Percentiles rank a stretch among this genome's conserved stretches.
Conservation (phyloP, 1,284 basidiomycete species). For the Heliocybe sulcata region DNA sequence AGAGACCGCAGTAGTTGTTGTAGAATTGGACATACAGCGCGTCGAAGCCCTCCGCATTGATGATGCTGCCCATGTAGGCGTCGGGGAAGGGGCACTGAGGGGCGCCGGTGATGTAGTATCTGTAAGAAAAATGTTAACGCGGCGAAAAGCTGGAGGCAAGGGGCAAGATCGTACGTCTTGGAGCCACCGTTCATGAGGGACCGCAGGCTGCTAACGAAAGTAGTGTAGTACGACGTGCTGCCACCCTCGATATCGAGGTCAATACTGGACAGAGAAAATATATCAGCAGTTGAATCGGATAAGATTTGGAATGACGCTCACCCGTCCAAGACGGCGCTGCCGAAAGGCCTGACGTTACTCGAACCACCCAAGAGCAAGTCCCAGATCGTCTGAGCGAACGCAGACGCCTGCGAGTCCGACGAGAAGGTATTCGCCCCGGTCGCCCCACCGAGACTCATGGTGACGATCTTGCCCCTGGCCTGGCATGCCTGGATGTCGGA, state of each 20-base stretch:
- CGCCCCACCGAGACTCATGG: slow-evolving; percentile 57
- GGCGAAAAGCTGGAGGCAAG: too few species aligned
- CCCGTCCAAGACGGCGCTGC: slow-evolving; percentile 59
- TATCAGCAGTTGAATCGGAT: background rate
- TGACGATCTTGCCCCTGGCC: slow-evolving; percentile 56
- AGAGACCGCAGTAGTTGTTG: slow-evolving; percentile 54
- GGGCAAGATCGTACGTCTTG: slow-evolving; percentile 33
- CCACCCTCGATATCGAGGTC: slow-evolving; percentile 67
- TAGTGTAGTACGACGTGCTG: slow-evolving; percentile 35
- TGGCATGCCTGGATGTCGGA: slow-evolving; percentile 54
- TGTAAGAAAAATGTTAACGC: too few species aligned
- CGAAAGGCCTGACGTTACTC: slow-evolving; percentile 51
- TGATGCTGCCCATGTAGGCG: slow-evolving; percentile 39
- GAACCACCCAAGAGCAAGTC: slow-evolving; percentile 58
- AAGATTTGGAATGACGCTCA: slow-evolving; percentile 17
- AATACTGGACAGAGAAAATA: slow-evolving; percentile 27
- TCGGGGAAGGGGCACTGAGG: slow-evolving; percentile 68
- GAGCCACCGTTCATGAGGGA: slow-evolving; percentile 36
- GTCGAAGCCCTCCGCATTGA: slow-evolving; percentile 52
- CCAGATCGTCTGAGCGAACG: slow-evolving; percentile 57
- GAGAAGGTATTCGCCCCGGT: slow-evolving; percentile 43
- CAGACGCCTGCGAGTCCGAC: slow-evolving; percentile 41
- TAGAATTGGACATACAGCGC: slow-evolving; percentile 62
- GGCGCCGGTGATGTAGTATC: slow-evolving; percentile 57
- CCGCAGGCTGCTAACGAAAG: slow-evolving; percentile 49